These are phyloP conservation scores for Baeospora myosura DNA, from an alignment of 1,284 basidiomycete genomes.

Conservation along the genomic window DNA sequence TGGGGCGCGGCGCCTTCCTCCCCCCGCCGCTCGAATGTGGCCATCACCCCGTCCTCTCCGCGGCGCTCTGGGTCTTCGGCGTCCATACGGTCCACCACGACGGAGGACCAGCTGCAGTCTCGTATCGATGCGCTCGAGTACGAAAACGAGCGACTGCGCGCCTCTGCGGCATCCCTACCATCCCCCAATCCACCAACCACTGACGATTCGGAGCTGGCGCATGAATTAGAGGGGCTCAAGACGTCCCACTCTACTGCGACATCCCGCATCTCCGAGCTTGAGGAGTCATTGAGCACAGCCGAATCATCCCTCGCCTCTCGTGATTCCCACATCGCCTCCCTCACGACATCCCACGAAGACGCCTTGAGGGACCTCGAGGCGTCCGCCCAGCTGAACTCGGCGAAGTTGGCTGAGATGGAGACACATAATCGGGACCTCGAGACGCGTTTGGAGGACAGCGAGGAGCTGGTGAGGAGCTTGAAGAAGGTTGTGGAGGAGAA, in stretches of 20 bases:
- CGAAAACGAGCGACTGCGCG: conserved; percentile 43
- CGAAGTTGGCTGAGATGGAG: not conserved
- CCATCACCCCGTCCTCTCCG: conserved; percentile 8
- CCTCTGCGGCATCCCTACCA: not conserved
- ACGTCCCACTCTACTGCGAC: conserved; percentile 1
- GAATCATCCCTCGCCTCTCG: not conserved
- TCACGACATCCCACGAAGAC: not conserved
- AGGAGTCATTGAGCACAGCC: conserved; percentile 4
- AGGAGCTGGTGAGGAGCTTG: conserved; percentile 37
- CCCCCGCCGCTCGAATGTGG: conserved; percentile 11
- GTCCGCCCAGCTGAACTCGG: not conserved
- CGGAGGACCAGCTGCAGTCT: conserved; percentile 38
- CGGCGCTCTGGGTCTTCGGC: conserved; percentile 22
- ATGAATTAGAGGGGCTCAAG: not conserved
- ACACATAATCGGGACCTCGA: conserved; percentile 21
- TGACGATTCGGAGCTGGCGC: conserved; percentile 1
- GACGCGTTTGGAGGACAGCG: conserved; percentile 41
- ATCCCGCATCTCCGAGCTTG: conserved; percentile 1
- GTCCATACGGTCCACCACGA: conserved; percentile 13
- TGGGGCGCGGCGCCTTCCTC: conserved; percentile 17
- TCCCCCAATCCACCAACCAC: not conserved
- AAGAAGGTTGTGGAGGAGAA: conserved; percentile 50
- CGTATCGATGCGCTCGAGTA: conserved; percentile 50
- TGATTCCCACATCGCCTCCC: not conserved
- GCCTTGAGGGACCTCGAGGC: not conserved